phyloP scores from a whole-genome alignment of 2,329 filamentous ascomycete genomes.

The Microdochium nivale region DNA sequence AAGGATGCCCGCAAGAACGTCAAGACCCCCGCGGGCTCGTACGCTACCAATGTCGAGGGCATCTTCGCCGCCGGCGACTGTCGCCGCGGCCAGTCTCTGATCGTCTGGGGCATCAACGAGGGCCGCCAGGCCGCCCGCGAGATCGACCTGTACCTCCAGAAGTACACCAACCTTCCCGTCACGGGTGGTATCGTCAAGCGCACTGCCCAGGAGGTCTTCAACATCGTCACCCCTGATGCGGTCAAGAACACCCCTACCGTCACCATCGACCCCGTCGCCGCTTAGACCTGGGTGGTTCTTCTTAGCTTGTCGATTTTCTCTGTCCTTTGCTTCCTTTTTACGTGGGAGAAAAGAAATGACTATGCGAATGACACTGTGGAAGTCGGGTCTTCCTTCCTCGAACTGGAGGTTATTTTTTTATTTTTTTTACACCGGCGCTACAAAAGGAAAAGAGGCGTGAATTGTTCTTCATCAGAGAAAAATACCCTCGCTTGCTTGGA shows the following conservation, averaged over 20 bases:
- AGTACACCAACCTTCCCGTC: conserved; percentile 71
- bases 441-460: not conserved
- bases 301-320: not conserved
- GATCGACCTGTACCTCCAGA: conserved; percentile 79
- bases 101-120: conserved; percentile 98
- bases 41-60: conserved; percentile 78
- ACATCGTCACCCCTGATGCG: conserved; percentile 16
- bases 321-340: not conserved
- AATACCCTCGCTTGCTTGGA: not conserved
- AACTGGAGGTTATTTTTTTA: too few relatives aligned
- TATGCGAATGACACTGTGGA: not conserved
- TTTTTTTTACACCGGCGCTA: not conserved
- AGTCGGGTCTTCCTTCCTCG: not conserved
- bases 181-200: conserved; percentile 90
- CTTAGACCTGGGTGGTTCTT: too few relatives aligned
- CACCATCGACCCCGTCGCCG: not conserved
- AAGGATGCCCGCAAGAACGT: conserved; percentile 91
- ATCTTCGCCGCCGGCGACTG: conserved; percentile 95
- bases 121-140: conserved; percentile 88
- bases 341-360: not conserved
- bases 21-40: conserved; percentile 84
- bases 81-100: conserved; percentile 86
- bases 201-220: conserved; percentile 62
- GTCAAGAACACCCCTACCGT: not conserved
- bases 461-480: not conserved